Evolutionary conservation across 1,284 basidiomycete genomes (phyloP), one percentile per base, ranked within the genome.

Genomic region (Papiliotrema fonsecae): DNA sequence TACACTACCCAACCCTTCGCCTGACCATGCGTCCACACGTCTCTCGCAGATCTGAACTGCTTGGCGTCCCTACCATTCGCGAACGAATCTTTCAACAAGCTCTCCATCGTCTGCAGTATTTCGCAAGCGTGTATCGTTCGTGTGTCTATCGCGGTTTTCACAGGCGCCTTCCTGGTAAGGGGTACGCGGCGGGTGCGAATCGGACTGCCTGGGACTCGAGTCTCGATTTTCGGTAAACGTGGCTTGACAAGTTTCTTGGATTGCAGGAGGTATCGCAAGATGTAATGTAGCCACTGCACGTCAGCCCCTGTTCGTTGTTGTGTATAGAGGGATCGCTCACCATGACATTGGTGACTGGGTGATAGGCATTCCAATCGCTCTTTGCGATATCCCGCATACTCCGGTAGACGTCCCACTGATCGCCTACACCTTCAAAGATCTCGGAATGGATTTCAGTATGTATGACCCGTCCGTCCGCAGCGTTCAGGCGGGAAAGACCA

Each of bases 381-480:
- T 76, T 75, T 2, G 78, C 71, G 37, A 80, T 82, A 50, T 82
- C 72, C 32, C 78, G 79, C 88, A 97, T 97, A 70, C 85, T 81
- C 34, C 94, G 82, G 67, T 98, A 98, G 1, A 97, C 78, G 60
- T 97, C 91, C 72, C 93, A 97, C 69, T 98, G 94, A 60, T 87
- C 89, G 6, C 92, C 89, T 80, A 67, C 58, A 28, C 90, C 89
- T 74, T 85, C 84, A 62, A 90, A 91, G 22, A 87, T 79, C 60
- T 88, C 88, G 14, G 82, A 79, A 27, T 90, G 87, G 52, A 90
- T 81, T 3, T 57, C 28, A 0, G 67, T 61, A 44, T 50, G 62
- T 44, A 57, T 42, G n/a, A 50, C 34, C 28, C n/a, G 11, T 1
- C 38, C 44, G 1, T 47, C 34, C 28, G 48, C 50, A 4, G 58